Evolutionary conservation across 2,329 filamentous ascomycete species (phyloP), one percentile per base, ranked within the genome.

Genomic region (Cytospora piceicola): DNA sequence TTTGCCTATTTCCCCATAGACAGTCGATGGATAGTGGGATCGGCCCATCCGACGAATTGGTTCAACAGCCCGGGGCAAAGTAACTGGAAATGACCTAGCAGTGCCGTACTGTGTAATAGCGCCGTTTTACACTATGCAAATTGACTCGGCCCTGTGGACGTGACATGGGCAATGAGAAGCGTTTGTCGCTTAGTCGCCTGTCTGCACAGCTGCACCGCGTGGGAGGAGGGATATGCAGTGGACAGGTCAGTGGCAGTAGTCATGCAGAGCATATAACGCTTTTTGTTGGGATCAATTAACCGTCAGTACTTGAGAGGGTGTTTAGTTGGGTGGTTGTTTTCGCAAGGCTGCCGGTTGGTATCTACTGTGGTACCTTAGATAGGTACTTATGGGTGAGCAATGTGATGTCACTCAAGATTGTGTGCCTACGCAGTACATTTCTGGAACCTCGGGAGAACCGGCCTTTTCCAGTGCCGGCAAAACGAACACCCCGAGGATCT

Each of bases 1-100:
- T 60, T 61, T 67, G 63, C 56, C 63, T 66, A 65, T 66, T 66
- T 65, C 58, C 63, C 64, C 60, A 63, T 54, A 17, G 49, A 42
- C 39, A 29, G 34, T 36, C 51, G 32, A 61, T 60, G 66, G 66
- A 65, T 55, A 57, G 55, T 54, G 61, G 61, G 61, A 63, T 63
- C 61, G 61, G 61, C 56, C 57, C 61, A 63, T 63, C 61, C 61
- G 61, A 54, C 61, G 56, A 63, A 51, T 57, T 57, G 61, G 61
- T 54, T 39, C 53, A 57, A 57, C 15, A 29, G 53, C 36, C 39
- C 39, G 36, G 39, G 53, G 53, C 52, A 53, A 42, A 63, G 60
- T 51, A 63, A 55, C 61, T 63, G 55, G 61, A 52, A 57, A 51
- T 57, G 61, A 57, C 22, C 51, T 49, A 49, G 46, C 22, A 49